Evolutionary conservation across 1,284 basidiomycete species (phyloP), one percentile per base, ranked within the genome.

Genomic region (Fistulinella cinereoalba): DNA sequence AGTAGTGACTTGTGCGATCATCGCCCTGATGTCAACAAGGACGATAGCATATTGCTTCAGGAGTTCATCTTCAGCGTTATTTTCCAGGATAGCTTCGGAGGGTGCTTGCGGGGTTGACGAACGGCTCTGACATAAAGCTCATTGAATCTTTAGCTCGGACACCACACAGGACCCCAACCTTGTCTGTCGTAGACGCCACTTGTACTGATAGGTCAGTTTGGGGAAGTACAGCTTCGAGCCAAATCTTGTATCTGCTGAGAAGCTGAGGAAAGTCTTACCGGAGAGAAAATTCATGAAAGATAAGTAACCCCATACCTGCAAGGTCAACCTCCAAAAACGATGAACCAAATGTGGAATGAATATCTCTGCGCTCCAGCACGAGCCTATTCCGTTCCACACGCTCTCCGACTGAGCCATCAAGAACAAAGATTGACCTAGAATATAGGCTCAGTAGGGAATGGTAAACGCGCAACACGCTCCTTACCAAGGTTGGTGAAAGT

Each of bases 301-400:
- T 3, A 1, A 7, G 29, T 44, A 37, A 18, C 9, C 33, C 53
- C 68, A 42, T 38, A 90, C 91, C 79, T 97, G 94, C 28, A 97
- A 68, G 4, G 83, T 89, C 47, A 97, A 71, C 53, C 79, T 81
- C 94, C 93, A 97, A 63, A 97, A 96, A 43, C 88, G 79, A 64
- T 85, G 77, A 22, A 79, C 77, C 9, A 97, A 70, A 48, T 92
- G 87, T 3, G 86, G 83, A 37, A 97, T 82, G 65, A 81, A 95
- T 11, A 95, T 76, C 37, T 92, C 85, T 9, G 82, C 77, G 51
- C 83, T 86, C 93, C 94, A 97, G 61, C 92, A 92, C 6, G 77
- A 76, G 29, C 75, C 71, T 32, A 96, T 74, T 2, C 90, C 88
- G 37, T 73, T 70, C 81, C 85, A 92, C 1, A 87, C 71, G 6